Evolutionary conservation across 495 filamentous ascomycete species (phyloP).

Genomic region (Letharia columbiana): DNA sequence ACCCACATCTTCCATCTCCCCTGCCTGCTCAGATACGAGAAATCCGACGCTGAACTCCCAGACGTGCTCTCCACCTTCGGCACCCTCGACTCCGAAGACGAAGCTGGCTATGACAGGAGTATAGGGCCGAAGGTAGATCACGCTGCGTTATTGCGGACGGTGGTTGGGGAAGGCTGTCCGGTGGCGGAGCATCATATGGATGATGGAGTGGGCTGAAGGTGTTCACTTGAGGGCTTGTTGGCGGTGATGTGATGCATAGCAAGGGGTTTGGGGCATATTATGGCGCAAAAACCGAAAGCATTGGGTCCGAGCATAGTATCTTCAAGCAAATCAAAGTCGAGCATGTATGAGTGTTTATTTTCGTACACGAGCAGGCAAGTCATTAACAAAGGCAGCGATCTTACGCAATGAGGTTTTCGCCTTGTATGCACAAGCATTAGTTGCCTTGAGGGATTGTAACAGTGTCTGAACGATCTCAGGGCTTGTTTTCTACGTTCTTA

Average conservation of each 20-base stretch:
- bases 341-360: background rate
- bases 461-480: background rate
- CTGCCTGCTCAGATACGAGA: constrained; percentile 52
- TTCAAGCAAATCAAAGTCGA: background rate
- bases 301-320: background rate
- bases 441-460: background rate
- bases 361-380: background rate
- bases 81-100: constrained; percentile 11
- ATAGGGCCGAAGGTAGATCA: constrained; percentile 25
- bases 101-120: constrained; percentile 20
- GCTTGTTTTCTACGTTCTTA: background rate
- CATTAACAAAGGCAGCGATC: background rate
- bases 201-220: constrained; percentile 7
- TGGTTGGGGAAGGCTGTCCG: constrained; percentile 23
- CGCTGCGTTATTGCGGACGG: constrained; percentile 20
- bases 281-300: background rate
- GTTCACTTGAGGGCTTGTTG: background rate
- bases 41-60: constrained; percentile 33
- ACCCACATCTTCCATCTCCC: constrained; percentile 84
- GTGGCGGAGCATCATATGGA: constrained; percentile 16
- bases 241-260: constrained; percentile 1
- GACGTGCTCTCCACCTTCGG: constrained; percentile 22
- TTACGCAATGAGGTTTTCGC: background rate
- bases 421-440: background rate
- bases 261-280: background rate